These are phyloP conservation scores for Nissolia schottii DNA, from an alignment of 306 rosid genomes.

Conservation along the genomic window DNA sequence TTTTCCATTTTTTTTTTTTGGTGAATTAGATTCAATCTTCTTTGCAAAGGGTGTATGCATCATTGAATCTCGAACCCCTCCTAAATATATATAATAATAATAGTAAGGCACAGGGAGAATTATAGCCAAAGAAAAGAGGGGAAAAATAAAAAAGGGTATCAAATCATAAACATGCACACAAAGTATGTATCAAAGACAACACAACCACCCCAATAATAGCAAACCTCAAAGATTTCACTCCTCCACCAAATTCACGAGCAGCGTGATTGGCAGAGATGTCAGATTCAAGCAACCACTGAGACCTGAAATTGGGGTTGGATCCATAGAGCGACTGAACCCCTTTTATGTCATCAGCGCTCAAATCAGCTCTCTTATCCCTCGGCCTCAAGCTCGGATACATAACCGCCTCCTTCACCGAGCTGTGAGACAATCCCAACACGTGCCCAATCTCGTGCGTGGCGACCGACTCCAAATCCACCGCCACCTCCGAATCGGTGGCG, in stretches of 20 bases:
- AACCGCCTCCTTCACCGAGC: slow-evolving; percentile 55
- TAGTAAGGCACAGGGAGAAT: background rate
- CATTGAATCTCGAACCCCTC: background rate
- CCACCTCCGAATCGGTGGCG: slow-evolving; percentile 47
- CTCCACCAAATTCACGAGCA: slow-evolving; percentile 18
- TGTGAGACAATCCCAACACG: slow-evolving; percentile 74
- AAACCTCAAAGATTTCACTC: slow-evolving; percentile 12
- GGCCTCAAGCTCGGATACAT: slow-evolving; percentile 86
- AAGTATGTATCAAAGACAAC: slow-evolving; percentile 4
- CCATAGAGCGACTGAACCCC: slow-evolving; percentile 85
- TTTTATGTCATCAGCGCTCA: slow-evolving; percentile 57
- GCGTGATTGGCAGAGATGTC: slow-evolving; percentile 46
- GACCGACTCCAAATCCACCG: slow-evolving; percentile 80
- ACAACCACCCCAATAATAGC: background rate
- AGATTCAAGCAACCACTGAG: slow-evolving; percentile 43
- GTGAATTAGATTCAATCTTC: background rate
- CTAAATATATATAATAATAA: no score
- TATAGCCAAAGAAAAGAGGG: background rate
- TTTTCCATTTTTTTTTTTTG: background rate
- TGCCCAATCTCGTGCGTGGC: slow-evolving; percentile 90
- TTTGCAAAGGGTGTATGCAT: background rate
- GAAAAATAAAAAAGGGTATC: background rate
- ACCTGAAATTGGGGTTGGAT: slow-evolving; percentile 59
- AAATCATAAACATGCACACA: background rate
- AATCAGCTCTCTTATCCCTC: slow-evolving; percentile 55